These are phyloP conservation scores for Arthrobotrys musiformis DNA, from an alignment of 2,329 filamentous ascomycete species.

Conservation along the genomic window DNA sequence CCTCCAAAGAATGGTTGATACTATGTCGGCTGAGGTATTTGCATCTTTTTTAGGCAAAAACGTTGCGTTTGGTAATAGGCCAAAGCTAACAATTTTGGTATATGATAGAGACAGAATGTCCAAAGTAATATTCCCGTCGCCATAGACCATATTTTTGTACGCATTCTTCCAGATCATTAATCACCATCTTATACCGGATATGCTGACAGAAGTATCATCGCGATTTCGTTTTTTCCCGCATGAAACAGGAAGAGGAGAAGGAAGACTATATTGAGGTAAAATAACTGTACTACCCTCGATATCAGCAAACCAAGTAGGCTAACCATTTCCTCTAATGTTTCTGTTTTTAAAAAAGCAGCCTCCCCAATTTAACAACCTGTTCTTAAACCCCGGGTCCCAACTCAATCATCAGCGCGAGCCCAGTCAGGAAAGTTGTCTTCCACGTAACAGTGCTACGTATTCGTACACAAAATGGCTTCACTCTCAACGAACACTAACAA, in stretches of 20 bases:
- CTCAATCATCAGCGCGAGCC: neutral
- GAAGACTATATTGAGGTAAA: neutral
- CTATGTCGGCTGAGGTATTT: neutral
- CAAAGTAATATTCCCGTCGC: neutral
- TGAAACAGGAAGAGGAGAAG: neutral
- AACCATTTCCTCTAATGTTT: neutral
- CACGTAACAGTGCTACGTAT: too few species aligned
- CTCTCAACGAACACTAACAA: too few species aligned
- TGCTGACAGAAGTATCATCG: neutral
- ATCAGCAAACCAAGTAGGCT: neutral
- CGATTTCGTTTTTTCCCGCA: neutral
- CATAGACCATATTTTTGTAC: neutral
- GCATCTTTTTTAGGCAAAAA: neutral
- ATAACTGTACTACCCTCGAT: neutral
- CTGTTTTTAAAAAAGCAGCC: too few species aligned
- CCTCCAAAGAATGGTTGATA: neutral
- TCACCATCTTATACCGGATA: neutral
- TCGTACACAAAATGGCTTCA: too few species aligned
- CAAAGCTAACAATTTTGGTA: neutral
- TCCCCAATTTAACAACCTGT: neutral
- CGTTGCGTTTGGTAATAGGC: too few species aligned
- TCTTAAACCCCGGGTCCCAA: neutral
- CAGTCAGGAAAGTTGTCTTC: neutral
- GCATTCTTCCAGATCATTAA: neutral
- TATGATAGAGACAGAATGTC: neutral